Evolutionary conservation across 2,329 filamentous ascomycete genomes (phyloP).

Genomic region (Aspergillus neotritici): DNA sequence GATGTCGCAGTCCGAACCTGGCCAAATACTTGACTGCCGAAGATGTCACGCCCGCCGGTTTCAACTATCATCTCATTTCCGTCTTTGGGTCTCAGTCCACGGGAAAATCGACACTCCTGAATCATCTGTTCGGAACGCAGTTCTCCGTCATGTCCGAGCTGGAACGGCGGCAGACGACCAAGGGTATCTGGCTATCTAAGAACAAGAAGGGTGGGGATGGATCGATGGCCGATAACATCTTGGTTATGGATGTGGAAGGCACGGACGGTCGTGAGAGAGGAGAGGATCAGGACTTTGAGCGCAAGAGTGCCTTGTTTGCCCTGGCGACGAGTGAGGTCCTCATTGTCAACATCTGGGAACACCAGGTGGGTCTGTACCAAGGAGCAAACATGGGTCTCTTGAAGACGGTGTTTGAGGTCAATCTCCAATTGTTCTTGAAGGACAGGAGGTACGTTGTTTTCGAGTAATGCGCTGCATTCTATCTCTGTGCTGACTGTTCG

Average conservation of each 20-base stretch:
- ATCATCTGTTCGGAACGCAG: constrained; percentile 88
- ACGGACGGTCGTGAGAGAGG: constrained; percentile 94
- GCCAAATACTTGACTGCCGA: constrained; percentile 75
- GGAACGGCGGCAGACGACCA: constrained; percentile 92
- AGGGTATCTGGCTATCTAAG: constrained; percentile 99
- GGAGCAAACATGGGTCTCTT: constrained; percentile 97
- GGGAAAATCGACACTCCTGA: constrained; percentile 94
- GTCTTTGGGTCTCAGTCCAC: constrained; percentile 99
- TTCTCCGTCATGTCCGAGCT: constrained; percentile 98
- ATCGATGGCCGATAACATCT: constrained; percentile 88
- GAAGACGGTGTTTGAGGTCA: constrained; percentile 99
- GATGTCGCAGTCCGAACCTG: constrained; percentile 59
- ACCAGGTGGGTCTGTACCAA: constrained; percentile 96
- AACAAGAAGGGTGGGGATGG: constrained; percentile 62
- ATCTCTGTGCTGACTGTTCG: constrained; percentile 18
- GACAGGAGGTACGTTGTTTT: constrained; percentile 67
- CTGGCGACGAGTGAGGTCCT: constrained; percentile 95
- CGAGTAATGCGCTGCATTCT: no score
- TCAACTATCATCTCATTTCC: constrained; percentile 99
- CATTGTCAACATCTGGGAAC: constrained; percentile 99
- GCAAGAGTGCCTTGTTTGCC: constrained; percentile 95
- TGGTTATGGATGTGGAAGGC: constrained; percentile 99
- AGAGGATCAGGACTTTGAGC: constrained; percentile 97
- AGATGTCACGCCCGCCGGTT: constrained; percentile 78
- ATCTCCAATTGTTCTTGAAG: constrained; percentile 92